These are phyloP conservation scores for Haplosporangium sp. DNA, from an alignment of 371 early-diverging fungal species.

Conservation along the genomic window DNA sequence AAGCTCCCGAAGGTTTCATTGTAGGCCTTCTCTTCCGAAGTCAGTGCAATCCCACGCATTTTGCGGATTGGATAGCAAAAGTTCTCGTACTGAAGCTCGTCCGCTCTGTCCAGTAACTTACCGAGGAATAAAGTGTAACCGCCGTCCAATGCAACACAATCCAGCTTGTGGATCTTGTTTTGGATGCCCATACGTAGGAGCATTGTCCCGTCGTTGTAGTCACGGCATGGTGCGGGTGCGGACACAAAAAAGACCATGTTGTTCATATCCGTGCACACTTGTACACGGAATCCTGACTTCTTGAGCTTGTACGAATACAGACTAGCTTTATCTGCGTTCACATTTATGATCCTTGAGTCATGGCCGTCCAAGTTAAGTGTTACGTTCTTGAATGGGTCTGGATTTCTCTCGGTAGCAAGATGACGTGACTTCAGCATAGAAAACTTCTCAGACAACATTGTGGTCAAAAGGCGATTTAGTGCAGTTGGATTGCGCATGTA, in stretches of 20 bases:
- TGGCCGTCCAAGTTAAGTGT: conserved; percentile 17
- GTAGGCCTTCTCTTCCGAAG: conserved; percentile 14
- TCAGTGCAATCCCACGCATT: conserved; percentile 2
- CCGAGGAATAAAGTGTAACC: conserved; percentile 13
- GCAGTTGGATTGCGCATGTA: neutral
- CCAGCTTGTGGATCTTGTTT: conserved; percentile 12
- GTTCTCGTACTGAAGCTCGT: conserved; percentile 9
- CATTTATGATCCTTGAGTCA: conserved; percentile 7
- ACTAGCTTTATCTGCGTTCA: conserved; percentile 5
- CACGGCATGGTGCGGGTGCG: conserved; percentile 10
- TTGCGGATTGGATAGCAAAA: conserved; percentile 26
- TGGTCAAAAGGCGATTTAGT: conserved; percentile 5
- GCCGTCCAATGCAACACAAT: conserved; percentile 19
- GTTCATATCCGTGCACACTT: conserved; percentile 26
- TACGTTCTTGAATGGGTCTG: conserved; percentile 10
- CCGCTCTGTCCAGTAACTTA: conserved; percentile 9
- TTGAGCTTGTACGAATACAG: conserved; percentile 21
- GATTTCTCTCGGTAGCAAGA: conserved; percentile 9
- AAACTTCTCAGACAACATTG: conserved; percentile 6
- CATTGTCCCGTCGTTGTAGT: conserved; percentile 28
- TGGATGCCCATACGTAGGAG: conserved; percentile 8
- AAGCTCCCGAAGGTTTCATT: conserved; percentile 22
- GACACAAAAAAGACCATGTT: conserved; percentile 19
- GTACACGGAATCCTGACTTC: conserved; percentile 16
- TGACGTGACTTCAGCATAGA: conserved; percentile 4